Base-by-base conservation (phyloP, 2,329 filamentous ascomycete genomes). In the Drechslerella coelobrocha region DNA sequence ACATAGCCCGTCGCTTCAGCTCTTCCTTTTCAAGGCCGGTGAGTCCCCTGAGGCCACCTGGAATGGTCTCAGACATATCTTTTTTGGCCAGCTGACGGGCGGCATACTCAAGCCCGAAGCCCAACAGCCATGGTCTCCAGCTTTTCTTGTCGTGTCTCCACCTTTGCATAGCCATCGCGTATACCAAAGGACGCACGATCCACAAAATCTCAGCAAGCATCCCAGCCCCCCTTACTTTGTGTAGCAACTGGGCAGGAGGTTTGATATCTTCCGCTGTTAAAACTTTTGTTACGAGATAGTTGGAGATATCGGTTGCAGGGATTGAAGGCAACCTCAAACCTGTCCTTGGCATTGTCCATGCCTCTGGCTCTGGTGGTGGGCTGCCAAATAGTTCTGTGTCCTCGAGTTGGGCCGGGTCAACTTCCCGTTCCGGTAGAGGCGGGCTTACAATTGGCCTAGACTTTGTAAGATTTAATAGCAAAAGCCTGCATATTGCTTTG, bases 241-340 rank as follows among this genome's bases (percentile, higher is more conserved):
- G 92, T n/a, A 97, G 83, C 5, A 99, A 84, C 59, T 89, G 88
- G 34, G 89, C 88, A 0, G 94, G 91, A 0, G 93, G 90, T 78
- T 96, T 97, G 81, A 99, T 94, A 78, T 97, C 94, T 80, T 99
- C 94, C 7, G 94, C 91, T 0, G 91, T 96, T 50, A 99, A 84
- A 10, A 97, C 93, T 74, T 95, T 92, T 31, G 89, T 88, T 23
- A 96, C 86, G 2, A 99, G 85, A 79, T 96, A 99, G 47, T 86
- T 86, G 54, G 90, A 91, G 68, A 97, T 92, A 56, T 88, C 85
- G 0, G 89, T 85, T 62, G 89, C 88, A 0, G 94, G 94, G 14
- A 99, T 83, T 50, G 87, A 89, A 0, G 94, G 93, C 50, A 99
- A 84, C 24, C 87, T 89, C 75, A 96, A 84, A 34, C 92, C 91